Base-by-base conservation (phyloP, 1,284 basidiomycete species). In the Hortiboletus rubellus region DNA sequence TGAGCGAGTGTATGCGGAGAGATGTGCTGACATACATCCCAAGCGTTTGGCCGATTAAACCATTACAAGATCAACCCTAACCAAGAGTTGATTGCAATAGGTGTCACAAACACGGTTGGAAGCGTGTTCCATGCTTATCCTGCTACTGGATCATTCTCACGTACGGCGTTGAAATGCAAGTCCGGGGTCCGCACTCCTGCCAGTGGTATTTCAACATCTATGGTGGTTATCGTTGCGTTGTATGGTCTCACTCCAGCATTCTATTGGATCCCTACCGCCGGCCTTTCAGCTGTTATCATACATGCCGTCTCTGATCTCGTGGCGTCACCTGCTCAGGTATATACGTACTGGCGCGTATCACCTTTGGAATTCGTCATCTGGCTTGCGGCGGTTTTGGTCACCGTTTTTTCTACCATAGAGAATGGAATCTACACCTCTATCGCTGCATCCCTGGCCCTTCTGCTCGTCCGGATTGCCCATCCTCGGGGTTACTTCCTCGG, bases 41-140 rank as follows among this genome's bases (percentile, higher is more conserved):
- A 72, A 91, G 93, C 95, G 0, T 99, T 99, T 72, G 96, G 97
- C 60, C 88, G 96, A 59, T 75, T 98, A 61, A 98, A 99, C 74
- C 89, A 90, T 38, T 99, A 99, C 82, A 98, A 94, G 74, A 98
- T 99, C 74, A 89, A 98, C 70, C 95, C 96, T 17, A 96, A 95
- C 76, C 96, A 98, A 74, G 96, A 98, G 74, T 82, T 98, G 51
- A 91, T 98, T 66, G 96, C 97, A 42, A 98, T 99, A 63, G 96
- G 97, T 43, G 94, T 98, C n/a, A 88, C 94, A 11, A 96, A 96
- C 72, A 89, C 89, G 1, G 69, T 95, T 60, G 93, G 94, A 15
- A 89, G 90, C 9, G 79, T 89, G 63, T 97, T 98, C 73, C 84
- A 86, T 57, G 96, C 94, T 3, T 99, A 98, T 74, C 95, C 96